Base-by-base conservation (phyloP, 2,329 filamentous ascomycete species). In the Neonectria magnoliae region DNA sequence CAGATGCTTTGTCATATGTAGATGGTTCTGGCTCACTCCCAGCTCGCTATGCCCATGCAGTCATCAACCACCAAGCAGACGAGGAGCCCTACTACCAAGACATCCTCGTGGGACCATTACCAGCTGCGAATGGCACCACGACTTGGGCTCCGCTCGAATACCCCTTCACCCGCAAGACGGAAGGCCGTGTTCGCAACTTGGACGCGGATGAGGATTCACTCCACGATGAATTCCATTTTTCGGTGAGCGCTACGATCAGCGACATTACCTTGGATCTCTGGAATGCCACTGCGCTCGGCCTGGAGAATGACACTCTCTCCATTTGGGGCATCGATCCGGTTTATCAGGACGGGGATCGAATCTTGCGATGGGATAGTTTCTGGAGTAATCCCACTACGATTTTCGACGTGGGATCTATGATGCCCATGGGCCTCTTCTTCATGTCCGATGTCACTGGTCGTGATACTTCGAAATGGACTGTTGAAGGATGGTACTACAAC, bases 401-500 rank as follows among this genome's bases (percentile, higher is more conserved):
- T 9, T 62, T 62, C 14, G 54, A 62, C 31, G 60, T 57, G 25
- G 60, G 54, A n/a, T 57, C 60, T n/a, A 57, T 62, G 60, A 57
- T 62, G 60, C 60, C 60, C 31, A 57, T 62, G 54, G 60, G 60
- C 7, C 48, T 62, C 8, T 62, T 62, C 31, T 53, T 62, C 31
- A 62, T 62, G 60, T 62, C 60, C 7, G 50, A 62, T n/a, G 38
- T 47, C 14, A 62, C 54, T 22, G 60, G 60, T 2, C 54, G 60
- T 4, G 60, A 62, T 31, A n/a, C 5, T 3, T 62, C 60, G 8
- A 62, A 62, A 41, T 62, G 60, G 60, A 48, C 38, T 3, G 22
- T 62, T 8, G 41, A 62, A 31, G 60, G 60, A 6, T 62, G 60
- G 60, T 62, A 62, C 41, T 62, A 62, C 31, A 62, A 62, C 10